Evolutionary conservation across 257 asterid genomes (phyloP).

Genomic region (Echium plantagineum): DNA sequence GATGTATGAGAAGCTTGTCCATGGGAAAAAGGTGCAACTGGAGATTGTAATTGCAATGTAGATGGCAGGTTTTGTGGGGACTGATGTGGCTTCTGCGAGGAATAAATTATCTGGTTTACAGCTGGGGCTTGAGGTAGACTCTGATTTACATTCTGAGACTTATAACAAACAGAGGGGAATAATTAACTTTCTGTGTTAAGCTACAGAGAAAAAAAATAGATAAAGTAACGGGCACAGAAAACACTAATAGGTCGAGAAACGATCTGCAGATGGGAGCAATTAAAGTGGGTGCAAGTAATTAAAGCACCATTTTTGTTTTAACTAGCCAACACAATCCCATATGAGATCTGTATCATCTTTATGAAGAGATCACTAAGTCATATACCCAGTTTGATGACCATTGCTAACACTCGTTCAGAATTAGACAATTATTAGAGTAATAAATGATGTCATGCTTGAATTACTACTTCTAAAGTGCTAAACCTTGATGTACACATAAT

Average conservation of each 20-base stretch:
- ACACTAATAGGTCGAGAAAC: constrained; percentile 28
- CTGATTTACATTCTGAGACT: constrained; percentile 27
- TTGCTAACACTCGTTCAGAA: too few species aligned
- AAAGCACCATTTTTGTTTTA: constrained; percentile 2
- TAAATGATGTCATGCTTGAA: background rate
- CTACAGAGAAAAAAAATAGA: constrained; percentile 10
- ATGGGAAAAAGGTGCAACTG: constrained; percentile 26
- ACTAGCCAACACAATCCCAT: background rate
- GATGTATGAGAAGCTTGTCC: constrained; percentile 42
- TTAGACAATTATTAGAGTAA: too few species aligned
- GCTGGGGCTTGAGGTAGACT: constrained; percentile 27
- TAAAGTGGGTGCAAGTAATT: constrained; percentile 13
- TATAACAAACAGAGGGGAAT: background rate
- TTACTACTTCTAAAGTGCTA: too few species aligned
- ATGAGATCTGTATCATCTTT: background rate
- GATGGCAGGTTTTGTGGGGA: constrained; percentile 41
- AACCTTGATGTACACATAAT: too few species aligned
- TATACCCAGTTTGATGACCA: too few species aligned
- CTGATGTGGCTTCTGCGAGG: constrained; percentile 47
- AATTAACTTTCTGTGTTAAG: background rate
- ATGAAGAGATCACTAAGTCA: too few species aligned
- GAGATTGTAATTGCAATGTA: constrained; percentile 36
- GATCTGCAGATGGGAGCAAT: constrained; percentile 39
- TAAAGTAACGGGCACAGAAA: constrained; percentile 36
- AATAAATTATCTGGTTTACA: constrained; percentile 33